Conservation (phyloP, 305 asterid genomes). For the Fraxinus nigra region DNA sequence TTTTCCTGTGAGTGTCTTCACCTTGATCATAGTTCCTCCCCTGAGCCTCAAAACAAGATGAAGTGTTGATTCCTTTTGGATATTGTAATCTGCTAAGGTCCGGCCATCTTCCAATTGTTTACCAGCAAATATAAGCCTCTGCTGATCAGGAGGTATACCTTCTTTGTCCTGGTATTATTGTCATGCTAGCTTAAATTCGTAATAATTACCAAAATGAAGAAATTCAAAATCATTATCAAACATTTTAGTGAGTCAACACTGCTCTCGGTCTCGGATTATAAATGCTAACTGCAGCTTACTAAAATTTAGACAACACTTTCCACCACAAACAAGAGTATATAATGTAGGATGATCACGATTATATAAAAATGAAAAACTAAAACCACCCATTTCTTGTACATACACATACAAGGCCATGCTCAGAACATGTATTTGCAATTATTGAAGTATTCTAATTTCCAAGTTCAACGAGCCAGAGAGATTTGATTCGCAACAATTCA, state of each 20-base stretch:
- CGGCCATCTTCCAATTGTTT: constrained; percentile 86
- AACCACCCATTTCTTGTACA: background rate
- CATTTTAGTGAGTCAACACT: background rate
- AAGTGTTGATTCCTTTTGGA: constrained; percentile 77
- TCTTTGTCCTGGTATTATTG: constrained; percentile 60
- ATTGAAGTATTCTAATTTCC: background rate
- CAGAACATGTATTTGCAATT: background rate
- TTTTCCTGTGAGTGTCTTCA: constrained; percentile 80
- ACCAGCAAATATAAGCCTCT: constrained; percentile 76
- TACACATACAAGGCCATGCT: background rate
- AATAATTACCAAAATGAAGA: background rate
- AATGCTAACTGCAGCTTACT: background rate
- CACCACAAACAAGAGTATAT: background rate
- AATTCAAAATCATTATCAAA: background rate
- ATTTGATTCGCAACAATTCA: background rate
- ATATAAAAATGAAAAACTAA: background rate
- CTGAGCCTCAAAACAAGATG: constrained; percentile 76
- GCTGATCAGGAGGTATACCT: constrained; percentile 86
- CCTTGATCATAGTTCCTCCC: constrained; percentile 95
- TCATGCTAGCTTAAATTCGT: background rate
- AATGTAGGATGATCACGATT: background rate
- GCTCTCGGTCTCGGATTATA: background rate
- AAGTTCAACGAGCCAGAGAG: background rate
- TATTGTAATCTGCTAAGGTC: constrained; percentile 73
- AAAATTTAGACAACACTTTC: background rate